Evolutionary conservation across 129 eudicot species (phyloP).

Genomic region (Solidago caesia): DNA sequence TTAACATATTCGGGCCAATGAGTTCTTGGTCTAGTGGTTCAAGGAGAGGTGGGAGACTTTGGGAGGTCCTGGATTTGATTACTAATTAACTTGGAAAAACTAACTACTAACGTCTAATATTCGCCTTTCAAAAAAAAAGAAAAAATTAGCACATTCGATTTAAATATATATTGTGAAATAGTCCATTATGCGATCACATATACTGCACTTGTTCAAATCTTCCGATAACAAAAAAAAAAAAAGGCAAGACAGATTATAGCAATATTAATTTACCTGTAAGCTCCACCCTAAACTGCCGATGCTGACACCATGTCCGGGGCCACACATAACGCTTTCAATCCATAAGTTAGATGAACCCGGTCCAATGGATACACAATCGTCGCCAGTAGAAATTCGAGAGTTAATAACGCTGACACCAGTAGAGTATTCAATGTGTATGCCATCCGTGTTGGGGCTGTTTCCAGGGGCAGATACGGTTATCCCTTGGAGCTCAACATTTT

Average conservation of each 20-base stretch:
- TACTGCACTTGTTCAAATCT: too few species aligned
- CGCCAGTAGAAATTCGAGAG: slow-evolving; percentile 44
- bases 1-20: too few species aligned
- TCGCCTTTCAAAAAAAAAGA: too few species aligned
- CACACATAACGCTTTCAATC: slow-evolving; percentile 33
- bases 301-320: slow-evolving; percentile 48
- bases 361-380: slow-evolving; percentile 58
- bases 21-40: too few species aligned
- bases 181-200: too few species aligned
- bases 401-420: slow-evolving; percentile 32
- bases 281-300: slow-evolving; percentile 50
- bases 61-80: too few species aligned
- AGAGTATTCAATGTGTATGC: slow-evolving; percentile 45
- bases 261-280: background rate
- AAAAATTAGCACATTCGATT: too few species aligned
- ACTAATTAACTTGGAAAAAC: too few species aligned
- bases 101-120: too few species aligned
- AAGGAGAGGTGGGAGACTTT: too few species aligned
- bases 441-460: slow-evolving; percentile 68
- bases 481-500: slow-evolving; percentile 36
- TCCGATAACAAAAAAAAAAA: too few species aligned
- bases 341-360: slow-evolving; percentile 47
- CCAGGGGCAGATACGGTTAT: slow-evolving; percentile 48
- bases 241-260: background rate
- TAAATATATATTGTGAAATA: too few species aligned